Conservation (phyloP, 768 basidiomycete species). For the Daedalea quercina region DNA sequence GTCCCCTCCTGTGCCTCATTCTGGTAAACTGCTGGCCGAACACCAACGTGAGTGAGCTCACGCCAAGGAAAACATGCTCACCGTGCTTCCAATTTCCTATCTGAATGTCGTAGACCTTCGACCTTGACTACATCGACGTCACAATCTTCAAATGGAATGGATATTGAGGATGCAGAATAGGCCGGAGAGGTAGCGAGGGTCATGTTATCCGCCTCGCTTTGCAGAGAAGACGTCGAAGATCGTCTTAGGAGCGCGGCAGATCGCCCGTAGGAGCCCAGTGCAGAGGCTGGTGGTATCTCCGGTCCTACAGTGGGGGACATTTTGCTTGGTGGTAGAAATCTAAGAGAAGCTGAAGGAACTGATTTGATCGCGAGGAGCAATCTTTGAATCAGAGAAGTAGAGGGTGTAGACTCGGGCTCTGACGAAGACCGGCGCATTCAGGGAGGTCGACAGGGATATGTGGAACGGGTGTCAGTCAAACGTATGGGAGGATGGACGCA, state of each 20-base stretch:
- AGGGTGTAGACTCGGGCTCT: constrained; percentile 1
- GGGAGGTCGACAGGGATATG: not conserved
- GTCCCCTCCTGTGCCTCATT: constrained; percentile 15
- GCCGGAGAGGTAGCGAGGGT: constrained; percentile 20
- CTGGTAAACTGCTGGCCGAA: constrained; percentile 16
- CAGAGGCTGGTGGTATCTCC: constrained; percentile 9
- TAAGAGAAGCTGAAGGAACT: constrained; percentile 5
- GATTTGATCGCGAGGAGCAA: constrained; percentile 12
- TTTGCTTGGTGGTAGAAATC: not conserved
- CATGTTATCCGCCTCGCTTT: constrained; percentile 9
- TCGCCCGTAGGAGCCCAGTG: constrained; percentile 5
- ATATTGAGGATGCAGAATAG: constrained; percentile 24
- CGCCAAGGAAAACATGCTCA: constrained; percentile 33
- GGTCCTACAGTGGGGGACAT: constrained; percentile 18
- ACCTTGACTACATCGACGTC: constrained; percentile 39
- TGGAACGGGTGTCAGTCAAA: constrained; percentile 16
- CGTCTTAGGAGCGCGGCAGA: constrained; percentile 5
- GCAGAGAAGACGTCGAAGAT: constrained; percentile 12
- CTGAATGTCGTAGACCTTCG: constrained; percentile 56
- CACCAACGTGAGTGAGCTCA: constrained; percentile 14
- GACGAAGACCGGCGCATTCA: constrained; percentile 11
- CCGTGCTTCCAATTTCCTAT: constrained; percentile 58
- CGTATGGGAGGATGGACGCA: not conserved
- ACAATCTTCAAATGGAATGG: constrained; percentile 29
- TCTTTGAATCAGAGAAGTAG: not conserved